Conservation (phyloP, 495 filamentous ascomycete genomes). For the Penicillium lagena region DNA sequence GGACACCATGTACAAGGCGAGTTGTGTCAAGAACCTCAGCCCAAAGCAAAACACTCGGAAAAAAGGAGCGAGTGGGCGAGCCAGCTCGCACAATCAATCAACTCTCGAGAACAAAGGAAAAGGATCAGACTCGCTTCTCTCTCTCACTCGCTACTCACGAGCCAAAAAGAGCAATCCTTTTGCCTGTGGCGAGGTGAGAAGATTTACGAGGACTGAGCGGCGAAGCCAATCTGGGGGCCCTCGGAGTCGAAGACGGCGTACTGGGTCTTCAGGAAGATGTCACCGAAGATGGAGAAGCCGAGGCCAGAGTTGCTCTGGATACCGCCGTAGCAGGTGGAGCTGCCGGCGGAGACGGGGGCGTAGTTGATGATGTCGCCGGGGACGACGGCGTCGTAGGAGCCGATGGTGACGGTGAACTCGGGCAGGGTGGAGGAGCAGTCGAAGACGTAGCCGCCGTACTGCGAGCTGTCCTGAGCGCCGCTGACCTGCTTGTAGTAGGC, state of each 20-base stretch:
- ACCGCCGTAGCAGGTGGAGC: slow-evolving; percentile 55
- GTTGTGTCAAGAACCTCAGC: slow-evolving; percentile 8
- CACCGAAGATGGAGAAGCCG: slow-evolving; percentile 66
- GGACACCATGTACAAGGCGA: slow-evolving; percentile 20
- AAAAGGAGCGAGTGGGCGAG: slow-evolving; percentile 12
- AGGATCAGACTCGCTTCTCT: not conserved
- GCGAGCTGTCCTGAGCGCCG: slow-evolving; percentile 38
- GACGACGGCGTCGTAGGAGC: slow-evolving; percentile 36
- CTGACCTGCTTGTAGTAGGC: slow-evolving; percentile 59
- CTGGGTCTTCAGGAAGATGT: slow-evolving; percentile 73
- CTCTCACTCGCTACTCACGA: not conserved
- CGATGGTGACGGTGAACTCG: slow-evolving; percentile 53
- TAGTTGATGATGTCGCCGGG: slow-evolving; percentile 39
- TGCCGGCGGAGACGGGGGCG: slow-evolving; percentile 30
- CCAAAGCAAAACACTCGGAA: slow-evolving; percentile 9
- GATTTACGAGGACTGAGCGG: slow-evolving; percentile 30
- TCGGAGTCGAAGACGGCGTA: slow-evolving; percentile 68
- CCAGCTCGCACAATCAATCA: not conserved
- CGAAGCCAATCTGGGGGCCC: slow-evolving; percentile 55
- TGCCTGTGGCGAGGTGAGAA: too few species aligned
- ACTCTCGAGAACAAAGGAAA: too few species aligned
- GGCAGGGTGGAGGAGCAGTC: slow-evolving; percentile 58
- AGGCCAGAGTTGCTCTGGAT: slow-evolving; percentile 58
- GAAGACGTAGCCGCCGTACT: slow-evolving; percentile 60
- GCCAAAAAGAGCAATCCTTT: too few species aligned